Evolutionary conservation across 2,329 filamentous ascomycete genomes (phyloP), one percentile per base, ranked within the genome.

Genomic region (Juglanconis juglandina): DNA sequence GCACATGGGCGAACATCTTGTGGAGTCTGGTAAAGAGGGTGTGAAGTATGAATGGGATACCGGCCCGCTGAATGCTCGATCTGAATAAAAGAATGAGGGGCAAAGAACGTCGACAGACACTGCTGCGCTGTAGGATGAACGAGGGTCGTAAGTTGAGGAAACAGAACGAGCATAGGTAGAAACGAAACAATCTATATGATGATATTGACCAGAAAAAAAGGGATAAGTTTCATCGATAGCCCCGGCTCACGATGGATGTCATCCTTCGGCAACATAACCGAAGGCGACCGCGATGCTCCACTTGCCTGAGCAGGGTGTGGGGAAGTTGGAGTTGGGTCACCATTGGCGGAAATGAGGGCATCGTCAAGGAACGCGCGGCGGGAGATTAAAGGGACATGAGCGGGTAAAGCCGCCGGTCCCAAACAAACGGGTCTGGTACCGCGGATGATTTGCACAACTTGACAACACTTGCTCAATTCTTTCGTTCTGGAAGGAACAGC

Each of bases 1-100:
- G 61, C 9, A 53, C 54, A 4, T 39, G 35, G 17, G 57, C 59
- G 35, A 63, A 63, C 61, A 63, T 63, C 13, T 42, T 53, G 24
- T 33, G 13, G 9, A 32, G 33, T 35, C 5, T 9, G n/a, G 37
- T 48, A 32, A 3, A 53, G 14, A 24, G 39, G 51, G 39, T 44
- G 51, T 60, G 50, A 50, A 60, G 30, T 51, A 59, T 13, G 41
- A 55, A 47, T 46, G 33, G 33, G 53, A 34, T 17, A 55, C 53
- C 53, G 41, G 53, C 35, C 41, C 30, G 53, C 30, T 35, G 30
- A 35, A 46, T 46, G 5, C 37, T 8, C 24, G n/a, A 17, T 37
- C 13, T 37, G 30, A 24, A n/a, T 24, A 24, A 53, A 32, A 47
- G 46, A 56, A 59, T 32, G 47, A 42, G 49, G n/a, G n/a, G 33